These are phyloP conservation scores for Trypanosoma conorhini DNA, from an alignment of 208 protist genomes.

Conservation along the genomic window DNA sequence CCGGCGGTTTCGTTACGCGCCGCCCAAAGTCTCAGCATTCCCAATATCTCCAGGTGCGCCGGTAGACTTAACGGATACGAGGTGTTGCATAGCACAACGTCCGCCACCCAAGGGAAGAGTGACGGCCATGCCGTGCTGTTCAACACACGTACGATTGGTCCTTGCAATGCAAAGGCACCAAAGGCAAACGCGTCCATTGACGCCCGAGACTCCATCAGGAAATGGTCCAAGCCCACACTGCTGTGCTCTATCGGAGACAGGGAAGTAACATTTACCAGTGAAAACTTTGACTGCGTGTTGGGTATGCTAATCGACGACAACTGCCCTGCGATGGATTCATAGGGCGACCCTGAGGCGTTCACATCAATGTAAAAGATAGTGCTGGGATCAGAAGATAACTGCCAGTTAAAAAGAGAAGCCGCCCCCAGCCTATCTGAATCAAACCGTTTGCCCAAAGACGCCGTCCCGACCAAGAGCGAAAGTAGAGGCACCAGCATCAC, in stretches of 20 bases:
- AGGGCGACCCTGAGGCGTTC: neutral
- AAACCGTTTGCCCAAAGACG: neutral
- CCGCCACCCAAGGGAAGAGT: slow-evolving; percentile 25
- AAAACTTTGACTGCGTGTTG: slow-evolving; percentile 3
- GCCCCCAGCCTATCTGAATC: neutral
- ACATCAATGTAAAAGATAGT: slow-evolving; percentile 8
- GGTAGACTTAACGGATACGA: slow-evolving; percentile 23
- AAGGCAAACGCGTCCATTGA: neutral
- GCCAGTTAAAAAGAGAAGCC: slow-evolving; percentile 8
- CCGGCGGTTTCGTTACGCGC: slow-evolving; percentile 13
- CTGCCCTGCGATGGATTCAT: neutral
- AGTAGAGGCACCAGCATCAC: neutral
- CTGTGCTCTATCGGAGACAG: neutral
- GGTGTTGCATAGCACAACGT: slow-evolving; percentile 28
- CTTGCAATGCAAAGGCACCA: slow-evolving; percentile 27
- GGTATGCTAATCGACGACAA: slow-evolving; percentile 6
- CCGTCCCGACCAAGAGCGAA: neutral
- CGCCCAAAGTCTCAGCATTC: slow-evolving; percentile 21
- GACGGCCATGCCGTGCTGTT: neutral
- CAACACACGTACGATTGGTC: neutral
- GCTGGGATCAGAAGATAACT: slow-evolving; percentile 12
- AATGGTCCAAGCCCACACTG: slow-evolving; percentile 13
- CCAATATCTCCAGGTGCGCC: slow-evolving; percentile 16
- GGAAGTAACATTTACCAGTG: neutral
- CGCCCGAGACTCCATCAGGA: neutral